Evolutionary conservation across 176 grass and related monocot genomes (phyloP), one percentile per base, ranked within the genome.

Genomic region (Triticum turgidum): DNA sequence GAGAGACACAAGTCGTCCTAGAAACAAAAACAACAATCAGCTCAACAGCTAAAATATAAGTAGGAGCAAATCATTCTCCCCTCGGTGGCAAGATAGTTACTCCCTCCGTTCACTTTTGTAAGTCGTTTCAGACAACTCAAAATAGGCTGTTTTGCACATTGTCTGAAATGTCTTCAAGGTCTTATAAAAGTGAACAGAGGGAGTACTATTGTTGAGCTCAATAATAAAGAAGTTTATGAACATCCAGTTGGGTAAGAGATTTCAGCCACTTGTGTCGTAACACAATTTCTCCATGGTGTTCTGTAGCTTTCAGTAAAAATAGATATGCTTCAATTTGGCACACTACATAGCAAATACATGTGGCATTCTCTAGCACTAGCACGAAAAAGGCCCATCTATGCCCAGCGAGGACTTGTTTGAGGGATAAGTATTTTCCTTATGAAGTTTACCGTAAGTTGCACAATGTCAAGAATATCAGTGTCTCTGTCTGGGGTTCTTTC

Each of bases 1-100:
- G 83, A 90, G 83, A 80, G 74, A 76, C 83, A 78, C 97, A 99
- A 51, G 83, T 90, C 59, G 47, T 90, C 89, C 97, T 99, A 87
- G 35, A 80, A 54, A 61, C 24, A 86, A 45, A 70, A 78, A 29
- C 11, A 15, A 66, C 56, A 21, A 81, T 87, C 80, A 91, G 78
- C 15, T 75, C n/a, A 45, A 32, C 25, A 38, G 61, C 11, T 76
- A 77, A 83, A 39, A n/a, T 80, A 80, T 11, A 54, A 54, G 51
- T 79, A 91, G n/a, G 5, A 63, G 61, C 15, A 52, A 82, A 47
- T 30, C 45, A 77, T 69, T 56, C 49, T 41, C 20, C 22, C 10
- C 27, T 38, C 9, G 11, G 32, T 24, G 17, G 29, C 10, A 61
- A 75, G 74, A 73, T 51, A 65, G 65, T 11, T n/a, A 76, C 29